Evolutionary conservation across 345 rosid genomes (phyloP).

Genomic region (Boechera retrofracta): DNA sequence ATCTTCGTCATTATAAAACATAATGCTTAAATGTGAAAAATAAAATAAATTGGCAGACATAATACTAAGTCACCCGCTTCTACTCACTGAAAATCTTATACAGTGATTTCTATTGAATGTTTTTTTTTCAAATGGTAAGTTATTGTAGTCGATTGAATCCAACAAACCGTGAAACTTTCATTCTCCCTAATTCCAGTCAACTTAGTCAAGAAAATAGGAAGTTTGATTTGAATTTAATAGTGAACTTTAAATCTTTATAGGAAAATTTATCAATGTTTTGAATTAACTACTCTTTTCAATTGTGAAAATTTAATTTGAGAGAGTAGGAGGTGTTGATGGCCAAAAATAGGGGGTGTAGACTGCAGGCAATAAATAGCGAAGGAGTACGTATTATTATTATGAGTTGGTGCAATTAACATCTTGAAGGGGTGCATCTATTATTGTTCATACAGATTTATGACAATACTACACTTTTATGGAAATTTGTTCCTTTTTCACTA

Average conservation of each 20-base stretch:
- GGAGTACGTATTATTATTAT: neutral
- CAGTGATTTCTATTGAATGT: neutral
- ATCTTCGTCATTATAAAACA: slow-evolving; percentile 1
- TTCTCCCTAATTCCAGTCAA: neutral
- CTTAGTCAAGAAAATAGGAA: neutral
- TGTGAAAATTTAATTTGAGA: neutral
- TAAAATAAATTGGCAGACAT: slow-evolving; percentile 1
- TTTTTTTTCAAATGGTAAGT: neutral
- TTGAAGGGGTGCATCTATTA: slow-evolving; percentile 9
- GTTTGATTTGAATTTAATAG: neutral
- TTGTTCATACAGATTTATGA: slow-evolving; percentile 5
- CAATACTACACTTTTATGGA: slow-evolving; percentile 3
- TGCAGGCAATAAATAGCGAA: slow-evolving; percentile 29
- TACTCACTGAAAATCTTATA: neutral
- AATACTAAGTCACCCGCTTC: neutral
- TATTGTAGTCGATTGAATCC: neutral
- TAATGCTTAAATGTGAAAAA: slow-evolving; percentile 7
- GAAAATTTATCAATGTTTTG: neutral
- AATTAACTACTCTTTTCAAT: neutral
- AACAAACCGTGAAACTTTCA: neutral
- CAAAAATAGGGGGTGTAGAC: slow-evolving; percentile 11
- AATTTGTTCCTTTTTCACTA: slow-evolving; percentile 19
- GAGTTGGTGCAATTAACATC: slow-evolving; percentile 19
- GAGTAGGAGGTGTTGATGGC: slow-evolving; percentile 25
- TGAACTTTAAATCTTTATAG: neutral